Conservation (phyloP, 495 filamentous ascomycete genomes). For the Friedmanniomyces simplex region DNA sequence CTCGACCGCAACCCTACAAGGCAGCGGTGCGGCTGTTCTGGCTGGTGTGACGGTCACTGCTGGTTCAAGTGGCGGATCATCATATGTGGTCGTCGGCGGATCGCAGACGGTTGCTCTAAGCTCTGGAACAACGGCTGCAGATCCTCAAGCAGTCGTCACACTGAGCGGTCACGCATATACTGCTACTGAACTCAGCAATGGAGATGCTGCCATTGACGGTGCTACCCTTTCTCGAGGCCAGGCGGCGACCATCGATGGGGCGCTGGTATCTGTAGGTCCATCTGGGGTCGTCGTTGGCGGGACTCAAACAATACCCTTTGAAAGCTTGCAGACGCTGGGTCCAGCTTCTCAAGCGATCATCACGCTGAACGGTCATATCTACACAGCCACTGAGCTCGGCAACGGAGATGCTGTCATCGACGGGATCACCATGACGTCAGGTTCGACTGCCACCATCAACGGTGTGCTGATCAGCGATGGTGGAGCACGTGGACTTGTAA, state of each 20-base stretch:
- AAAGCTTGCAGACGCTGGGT: too few species aligned
- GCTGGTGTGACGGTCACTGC: background rate
- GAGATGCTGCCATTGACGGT: background rate
- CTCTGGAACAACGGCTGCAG: background rate
- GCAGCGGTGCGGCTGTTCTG: background rate
- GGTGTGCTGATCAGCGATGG: background rate
- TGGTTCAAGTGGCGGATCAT: background rate
- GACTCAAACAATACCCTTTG: too few species aligned
- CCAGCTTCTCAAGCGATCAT: too few species aligned
- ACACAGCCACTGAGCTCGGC: background rate
- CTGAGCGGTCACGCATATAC: background rate
- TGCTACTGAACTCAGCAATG: background rate
- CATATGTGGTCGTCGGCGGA: background rate
- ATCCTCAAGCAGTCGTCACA: background rate
- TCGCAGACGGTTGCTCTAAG: background rate
- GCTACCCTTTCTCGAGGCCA: background rate
- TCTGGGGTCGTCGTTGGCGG: too few species aligned
- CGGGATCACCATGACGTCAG: background rate
- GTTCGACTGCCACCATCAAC: background rate
- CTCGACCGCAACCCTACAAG: background rate
- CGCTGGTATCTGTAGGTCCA: background rate
- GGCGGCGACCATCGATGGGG: background rate
- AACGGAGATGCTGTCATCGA: background rate
- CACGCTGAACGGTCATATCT: background rate
- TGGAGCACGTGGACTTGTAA: background rate